phyloP scores from a whole-genome alignment of 2,329 filamentous ascomycete species.

The Cytospora schulzeri region DNA sequence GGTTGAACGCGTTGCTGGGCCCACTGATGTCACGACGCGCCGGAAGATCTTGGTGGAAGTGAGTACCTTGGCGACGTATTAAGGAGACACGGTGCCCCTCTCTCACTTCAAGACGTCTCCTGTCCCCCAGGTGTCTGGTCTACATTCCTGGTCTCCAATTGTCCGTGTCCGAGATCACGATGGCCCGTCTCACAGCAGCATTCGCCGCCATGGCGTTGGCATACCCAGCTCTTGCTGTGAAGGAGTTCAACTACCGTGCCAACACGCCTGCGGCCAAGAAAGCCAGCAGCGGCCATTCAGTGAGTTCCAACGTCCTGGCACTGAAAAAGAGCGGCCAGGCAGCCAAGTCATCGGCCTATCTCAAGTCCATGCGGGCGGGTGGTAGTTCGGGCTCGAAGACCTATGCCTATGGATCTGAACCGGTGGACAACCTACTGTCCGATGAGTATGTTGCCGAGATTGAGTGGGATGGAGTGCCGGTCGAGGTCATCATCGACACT shows the following conservation, averaged over 20 bases:
- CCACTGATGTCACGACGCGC: background rate
- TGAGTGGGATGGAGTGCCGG: constrained; percentile 5
- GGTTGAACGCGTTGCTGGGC: background rate
- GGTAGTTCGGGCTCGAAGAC: background rate
- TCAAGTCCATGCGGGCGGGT: constrained; percentile 1
- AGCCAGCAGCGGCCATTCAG: constrained; percentile 11
- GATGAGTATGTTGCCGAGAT: constrained; percentile 20
- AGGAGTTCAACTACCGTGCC: background rate
- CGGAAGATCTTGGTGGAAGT: background rate
- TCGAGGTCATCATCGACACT: constrained; percentile 21
- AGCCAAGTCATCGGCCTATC: constrained; percentile 19
- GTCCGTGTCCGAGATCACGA: background rate
- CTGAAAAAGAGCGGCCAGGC: constrained; percentile 10
- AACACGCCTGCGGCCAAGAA: constrained; percentile 4
- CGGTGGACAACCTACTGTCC: constrained; percentile 7
- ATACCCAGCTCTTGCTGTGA: background rate
- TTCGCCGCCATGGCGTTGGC: background rate
- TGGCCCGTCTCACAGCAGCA: constrained; percentile 5
- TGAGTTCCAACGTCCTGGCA: constrained; percentile 13
- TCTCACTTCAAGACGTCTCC: background rate
- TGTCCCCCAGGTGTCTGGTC: background rate
- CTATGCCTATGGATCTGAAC: background rate
- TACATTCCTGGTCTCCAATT: background rate
- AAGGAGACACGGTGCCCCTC: background rate
- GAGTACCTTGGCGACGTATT: background rate